Conservation (phyloP, 2,329 filamentous ascomycete genomes). For the Aspergillus sp. region DNA sequence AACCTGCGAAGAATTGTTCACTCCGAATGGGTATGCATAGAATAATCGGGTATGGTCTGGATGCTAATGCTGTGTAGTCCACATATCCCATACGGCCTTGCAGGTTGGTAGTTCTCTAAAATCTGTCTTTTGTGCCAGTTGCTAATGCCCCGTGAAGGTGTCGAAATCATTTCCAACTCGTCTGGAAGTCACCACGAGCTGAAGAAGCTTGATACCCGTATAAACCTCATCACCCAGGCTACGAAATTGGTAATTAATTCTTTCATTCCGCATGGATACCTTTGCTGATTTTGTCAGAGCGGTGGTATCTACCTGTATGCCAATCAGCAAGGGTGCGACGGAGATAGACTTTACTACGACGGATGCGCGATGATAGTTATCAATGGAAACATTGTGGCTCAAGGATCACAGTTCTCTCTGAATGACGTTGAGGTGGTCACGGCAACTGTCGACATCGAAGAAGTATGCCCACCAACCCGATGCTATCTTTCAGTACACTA, state of each 20-base stretch:
- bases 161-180: constrained; percentile 71
- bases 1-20: constrained; percentile 70
- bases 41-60: neutral
- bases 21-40: constrained; percentile 45
- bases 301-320: constrained; percentile 58
- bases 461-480: constrained; percentile 53
- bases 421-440: constrained; percentile 66
- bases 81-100: constrained; percentile 60
- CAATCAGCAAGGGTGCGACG: constrained; percentile 61
- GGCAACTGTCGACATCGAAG: constrained; percentile 69
- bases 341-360: constrained; percentile 63
- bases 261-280: too few species aligned
- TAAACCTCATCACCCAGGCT: constrained; percentile 66
- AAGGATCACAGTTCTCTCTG: constrained; percentile 66
- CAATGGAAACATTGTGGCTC: constrained; percentile 63
- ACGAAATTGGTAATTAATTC: constrained; percentile 45
- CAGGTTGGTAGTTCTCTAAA: constrained; percentile 44
- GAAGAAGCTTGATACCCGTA: constrained; percentile 63
- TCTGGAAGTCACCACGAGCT: constrained; percentile 68
- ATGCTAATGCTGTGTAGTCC: constrained; percentile 40
- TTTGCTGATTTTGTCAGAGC: constrained; percentile 28
- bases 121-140: constrained; percentile 44
- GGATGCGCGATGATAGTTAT: constrained; percentile 64
- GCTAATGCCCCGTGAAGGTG: constrained; percentile 51
- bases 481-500: neutral